A percentile compares a stretch with the other conserved stretches of the same genome.
phyloP scores from a whole-genome alignment of 352 stramenopile genomes.

The Phytophthora idaei region DNA sequence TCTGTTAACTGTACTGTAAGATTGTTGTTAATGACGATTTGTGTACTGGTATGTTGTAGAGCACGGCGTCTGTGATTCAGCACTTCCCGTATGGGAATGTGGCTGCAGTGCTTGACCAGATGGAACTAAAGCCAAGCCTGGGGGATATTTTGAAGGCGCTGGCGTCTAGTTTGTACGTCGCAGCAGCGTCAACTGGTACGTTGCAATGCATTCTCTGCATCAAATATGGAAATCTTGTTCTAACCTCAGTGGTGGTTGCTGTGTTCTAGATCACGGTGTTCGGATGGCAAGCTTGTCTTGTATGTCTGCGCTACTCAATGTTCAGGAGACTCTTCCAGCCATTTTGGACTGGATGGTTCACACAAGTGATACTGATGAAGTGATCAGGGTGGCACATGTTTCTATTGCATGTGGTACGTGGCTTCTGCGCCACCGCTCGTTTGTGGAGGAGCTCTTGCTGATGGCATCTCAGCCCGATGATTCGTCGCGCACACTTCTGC shows the following conservation, averaged over 20 bases:
- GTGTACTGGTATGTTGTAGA: slow-evolving; percentile 38
- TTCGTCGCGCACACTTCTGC: slow-evolving; percentile 51
- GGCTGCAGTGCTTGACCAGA: slow-evolving; percentile 49
- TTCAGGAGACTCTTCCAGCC: slow-evolving; percentile 64
- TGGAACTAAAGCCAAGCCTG: slow-evolving; percentile 57
- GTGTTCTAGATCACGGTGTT: slow-evolving; percentile 69
- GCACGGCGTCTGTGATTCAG: slow-evolving; percentile 71
- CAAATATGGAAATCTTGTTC: not conserved
- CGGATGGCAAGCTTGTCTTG: slow-evolving; percentile 81
- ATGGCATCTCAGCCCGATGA: slow-evolving; percentile 72
- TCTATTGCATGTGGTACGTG: slow-evolving; percentile 70
- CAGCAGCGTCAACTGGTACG: slow-evolving; percentile 61
- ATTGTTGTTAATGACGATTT: slow-evolving; percentile 1
- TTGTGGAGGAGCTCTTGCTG: slow-evolving; percentile 78
- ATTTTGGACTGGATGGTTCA: slow-evolving; percentile 79
- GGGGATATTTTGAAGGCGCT: slow-evolving; percentile 71
- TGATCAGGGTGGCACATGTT: slow-evolving; percentile 62
- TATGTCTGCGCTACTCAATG: slow-evolving; percentile 77
- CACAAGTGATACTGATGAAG: slow-evolving; percentile 46
- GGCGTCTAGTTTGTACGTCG: slow-evolving; percentile 70
- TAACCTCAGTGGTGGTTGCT: slow-evolving; percentile 1
- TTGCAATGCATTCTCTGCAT: not conserved
- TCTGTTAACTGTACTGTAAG: not conserved
- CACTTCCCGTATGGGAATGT: slow-evolving; percentile 82
- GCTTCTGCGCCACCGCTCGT: slow-evolving; percentile 60